A percentile compares a stretch with the other conserved stretches of the same genome.
Conservation (phyloP, 257 asterid genomes). For the Penstemon eatonii region DNA sequence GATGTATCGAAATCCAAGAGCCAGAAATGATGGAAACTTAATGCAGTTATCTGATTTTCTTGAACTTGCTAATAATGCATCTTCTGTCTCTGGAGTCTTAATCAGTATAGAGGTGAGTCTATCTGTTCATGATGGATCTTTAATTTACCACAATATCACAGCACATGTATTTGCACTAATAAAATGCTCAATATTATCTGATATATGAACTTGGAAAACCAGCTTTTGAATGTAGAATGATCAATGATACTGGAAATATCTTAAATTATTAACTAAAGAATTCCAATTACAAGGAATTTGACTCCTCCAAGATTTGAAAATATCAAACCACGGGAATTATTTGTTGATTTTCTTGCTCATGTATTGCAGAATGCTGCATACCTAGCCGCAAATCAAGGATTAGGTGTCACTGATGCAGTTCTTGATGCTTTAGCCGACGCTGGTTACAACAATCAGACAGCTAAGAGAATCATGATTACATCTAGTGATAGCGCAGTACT, state of each 20-base stretch:
- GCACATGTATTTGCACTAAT: slow-evolving; percentile 6
- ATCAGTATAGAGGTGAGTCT: slow-evolving; percentile 66
- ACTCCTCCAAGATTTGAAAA: too few relatives aligned
- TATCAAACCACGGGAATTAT: neutral
- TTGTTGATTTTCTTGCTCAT: slow-evolving; percentile 18
- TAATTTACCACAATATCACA: slow-evolving; percentile 8
- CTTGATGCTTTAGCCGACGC: slow-evolving; percentile 49
- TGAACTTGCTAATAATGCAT: slow-evolving; percentile 52
- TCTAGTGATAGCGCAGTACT: slow-evolving; percentile 74
- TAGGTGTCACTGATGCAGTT: slow-evolving; percentile 64
- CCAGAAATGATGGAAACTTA: slow-evolving; percentile 40
- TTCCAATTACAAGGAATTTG: neutral
- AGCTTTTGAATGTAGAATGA: neutral
- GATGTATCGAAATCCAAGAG: slow-evolving; percentile 56
- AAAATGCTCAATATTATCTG: neutral
- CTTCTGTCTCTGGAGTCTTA: slow-evolving; percentile 71
- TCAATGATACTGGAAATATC: neutral
- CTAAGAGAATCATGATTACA: slow-evolving; percentile 59
- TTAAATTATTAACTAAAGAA: neutral
- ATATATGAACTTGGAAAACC: neutral
- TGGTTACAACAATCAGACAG: slow-evolving; percentile 54
- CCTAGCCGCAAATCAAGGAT: slow-evolving; percentile 68
- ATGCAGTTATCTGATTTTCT: slow-evolving; percentile 58
- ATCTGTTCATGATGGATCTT: slow-evolving; percentile 15
- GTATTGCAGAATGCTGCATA: slow-evolving; percentile 70